Base-by-base conservation (phyloP, 306 rosid species). In the Lagenaria siceraria region DNA sequence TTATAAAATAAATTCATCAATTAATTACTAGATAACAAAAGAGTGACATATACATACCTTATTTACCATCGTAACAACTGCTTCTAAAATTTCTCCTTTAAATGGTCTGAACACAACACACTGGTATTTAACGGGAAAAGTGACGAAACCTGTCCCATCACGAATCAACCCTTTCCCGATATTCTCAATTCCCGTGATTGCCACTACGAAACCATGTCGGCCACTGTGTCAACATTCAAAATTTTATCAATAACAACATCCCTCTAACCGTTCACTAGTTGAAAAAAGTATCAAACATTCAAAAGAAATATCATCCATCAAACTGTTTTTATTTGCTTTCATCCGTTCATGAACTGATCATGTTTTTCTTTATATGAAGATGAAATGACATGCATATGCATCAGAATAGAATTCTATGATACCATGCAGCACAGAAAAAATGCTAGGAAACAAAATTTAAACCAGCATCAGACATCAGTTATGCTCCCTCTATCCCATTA, bases 61-160 rank as follows among this genome's bases (percentile, higher is more conserved):
- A 90, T 95, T 92, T 68, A 95, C 99, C 97, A 90, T 92, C 13
- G 96, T 88, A 73, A 95, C 99, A 81, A 95, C 97, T 76, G 97
- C 97, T 85, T 95, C 97, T 75, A 95, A 85, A 62, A 95, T 92
- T 87, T 95, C 99, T 78, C 99, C 97, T 53, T 95, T 92, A 80
- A 95, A 95, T 52, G 99, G 97, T 83, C 97, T 85, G 78, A 95
- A 92, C 33, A 92, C 99, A 75, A 95, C 99, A 86, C 99, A 95
- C 81, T 89, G 99, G 76, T 95, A 95, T 89, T 95, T 95, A 7
- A 95, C 91, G 0, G 99, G 99, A 84, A 95, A 95, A 43, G 99
- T 80, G 42, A 95, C 97, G 80, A 92, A 95, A 14, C 99, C 99
- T 5, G 99, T 95, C 10, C 97, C 99, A 74, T 92, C 97, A 5